These are phyloP conservation scores for Leccinum subtestaceum DNA, from an alignment of 768 basidiomycete genomes.

Conservation along the genomic window DNA sequence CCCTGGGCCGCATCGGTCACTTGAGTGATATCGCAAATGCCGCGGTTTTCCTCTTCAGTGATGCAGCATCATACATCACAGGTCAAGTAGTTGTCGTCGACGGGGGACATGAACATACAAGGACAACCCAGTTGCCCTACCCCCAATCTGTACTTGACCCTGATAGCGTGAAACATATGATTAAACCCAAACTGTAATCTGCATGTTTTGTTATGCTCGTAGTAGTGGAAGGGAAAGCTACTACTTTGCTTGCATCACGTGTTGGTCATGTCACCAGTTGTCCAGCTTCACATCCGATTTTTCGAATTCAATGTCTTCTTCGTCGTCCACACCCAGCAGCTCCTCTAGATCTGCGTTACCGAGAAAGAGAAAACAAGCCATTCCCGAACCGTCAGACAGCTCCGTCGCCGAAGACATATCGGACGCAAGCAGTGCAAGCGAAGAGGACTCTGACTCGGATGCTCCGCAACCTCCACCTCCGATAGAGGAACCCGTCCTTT, in stretches of 20 bases:
- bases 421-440: slow-evolving; percentile 5
- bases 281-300: not conserved
- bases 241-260: slow-evolving; percentile 9
- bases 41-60: slow-evolving; percentile 78
- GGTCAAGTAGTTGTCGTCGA: slow-evolving; percentile 73
- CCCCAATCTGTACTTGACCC: slow-evolving; percentile 68
- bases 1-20: slow-evolving; percentile 54
- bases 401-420: slow-evolving; percentile 29
- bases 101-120: slow-evolving; percentile 58
- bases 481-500: slow-evolving; percentile 47
- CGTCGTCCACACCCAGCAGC: slow-evolving; percentile 30
- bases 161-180: slow-evolving; percentile 44
- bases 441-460: slow-evolving; percentile 7
- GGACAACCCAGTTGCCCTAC: slow-evolving; percentile 52
- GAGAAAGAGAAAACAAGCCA: slow-evolving; percentile 25
- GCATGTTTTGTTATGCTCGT: not conserved
- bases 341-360: slow-evolving; percentile 18
- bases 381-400: slow-evolving; percentile 16
- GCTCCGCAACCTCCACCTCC: slow-evolving; percentile 3
- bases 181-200: slow-evolving; percentile 43
- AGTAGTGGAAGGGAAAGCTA: not conserved
- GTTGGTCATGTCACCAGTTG: not conserved
- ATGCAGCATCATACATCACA: slow-evolving; percentile 72
- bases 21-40: slow-evolving; percentile 68
- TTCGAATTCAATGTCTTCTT: slow-evolving; percentile 13